phyloP scores from a whole-genome alignment of 306 rosid genomes.

The Ochetophila trinervis region DNA sequence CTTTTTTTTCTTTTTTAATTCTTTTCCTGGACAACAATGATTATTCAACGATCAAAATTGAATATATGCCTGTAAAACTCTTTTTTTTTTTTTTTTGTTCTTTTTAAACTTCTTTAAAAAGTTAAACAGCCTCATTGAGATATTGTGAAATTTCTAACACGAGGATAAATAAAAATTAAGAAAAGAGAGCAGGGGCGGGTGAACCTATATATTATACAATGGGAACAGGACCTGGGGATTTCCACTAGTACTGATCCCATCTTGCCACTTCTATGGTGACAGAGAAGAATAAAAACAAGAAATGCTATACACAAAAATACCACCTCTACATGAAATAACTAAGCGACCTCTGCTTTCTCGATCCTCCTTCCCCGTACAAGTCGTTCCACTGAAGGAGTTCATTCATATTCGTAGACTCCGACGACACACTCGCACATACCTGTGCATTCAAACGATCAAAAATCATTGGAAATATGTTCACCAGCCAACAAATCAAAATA shows the following conservation, averaged over 20 bases:
- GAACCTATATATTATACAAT: constrained; percentile 55
- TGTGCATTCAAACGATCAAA: constrained; percentile 19
- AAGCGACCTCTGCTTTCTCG: constrained; percentile 67
- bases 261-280: constrained; percentile 30
- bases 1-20: too few relatives aligned
- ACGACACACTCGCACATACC: constrained; percentile 94
- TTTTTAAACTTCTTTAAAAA: too few relatives aligned
- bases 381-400: constrained; percentile 94
- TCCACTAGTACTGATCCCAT: constrained; percentile 25
- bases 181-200: too few relatives aligned
- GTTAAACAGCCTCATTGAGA: neutral
- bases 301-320: constrained; percentile 51
- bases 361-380: constrained; percentile 93
- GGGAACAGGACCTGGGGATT: constrained; percentile 32
- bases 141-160: constrained; percentile 21
- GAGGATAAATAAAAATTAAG: neutral
- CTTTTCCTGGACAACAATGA: too few relatives aligned
- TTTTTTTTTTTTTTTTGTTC: too few relatives aligned
- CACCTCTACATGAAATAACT: constrained; percentile 86
- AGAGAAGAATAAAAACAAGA: constrained; percentile 37
- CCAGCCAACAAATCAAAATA: neutral
- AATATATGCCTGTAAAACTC: too few relatives aligned
- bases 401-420: constrained; percentile 80
- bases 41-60: too few relatives aligned
- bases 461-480: neutral